Conservation (phyloP, 345 rosid genomes). For the Carallia brachiata region DNA sequence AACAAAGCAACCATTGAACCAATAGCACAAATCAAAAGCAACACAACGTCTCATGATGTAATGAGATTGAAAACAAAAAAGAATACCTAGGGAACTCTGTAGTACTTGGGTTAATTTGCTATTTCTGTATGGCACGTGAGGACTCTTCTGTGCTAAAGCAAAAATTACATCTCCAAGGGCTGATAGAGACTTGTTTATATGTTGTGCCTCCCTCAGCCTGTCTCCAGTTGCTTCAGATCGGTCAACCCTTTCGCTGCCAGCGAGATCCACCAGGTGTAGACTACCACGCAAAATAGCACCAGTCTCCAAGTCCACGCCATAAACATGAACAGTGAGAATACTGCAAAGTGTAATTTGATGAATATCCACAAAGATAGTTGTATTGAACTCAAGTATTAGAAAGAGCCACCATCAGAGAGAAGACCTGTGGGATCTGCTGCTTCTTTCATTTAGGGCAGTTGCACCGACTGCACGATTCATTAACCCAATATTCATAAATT, state of each 20-base stretch:
- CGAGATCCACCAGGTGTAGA: slow-evolving; percentile 91
- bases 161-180: slow-evolving; percentile 96
- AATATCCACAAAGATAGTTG: background rate
- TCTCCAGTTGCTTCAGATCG: slow-evolving; percentile 98
- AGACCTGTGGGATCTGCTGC: slow-evolving; percentile 98
- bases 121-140: slow-evolving; percentile 91
- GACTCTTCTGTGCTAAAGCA: slow-evolving; percentile 80
- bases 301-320: slow-evolving; percentile 65
- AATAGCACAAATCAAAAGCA: background rate
- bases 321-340: slow-evolving; percentile 88
- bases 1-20: slow-evolving; percentile 6
- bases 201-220: slow-evolving; percentile 93
- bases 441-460: slow-evolving; percentile 90
- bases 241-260: slow-evolving; percentile 97
- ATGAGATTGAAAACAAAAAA: slow-evolving; percentile 1
- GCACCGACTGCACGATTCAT: slow-evolving; percentile 86
- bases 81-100: slow-evolving; percentile 88
- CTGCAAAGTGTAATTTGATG: slow-evolving; percentile 39
- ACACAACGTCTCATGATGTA: background rate
- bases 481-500: slow-evolving; percentile 79
- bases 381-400: slow-evolving; percentile 2
- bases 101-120: slow-evolving; percentile 98
- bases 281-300: slow-evolving; percentile 75
- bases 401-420: slow-evolving; percentile 15
- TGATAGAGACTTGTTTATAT: slow-evolving; percentile 88